Evolutionary conservation across 441 rosid genomes (phyloP), one percentile per base, ranked within the genome.

Genomic region (Erodium texanum): DNA sequence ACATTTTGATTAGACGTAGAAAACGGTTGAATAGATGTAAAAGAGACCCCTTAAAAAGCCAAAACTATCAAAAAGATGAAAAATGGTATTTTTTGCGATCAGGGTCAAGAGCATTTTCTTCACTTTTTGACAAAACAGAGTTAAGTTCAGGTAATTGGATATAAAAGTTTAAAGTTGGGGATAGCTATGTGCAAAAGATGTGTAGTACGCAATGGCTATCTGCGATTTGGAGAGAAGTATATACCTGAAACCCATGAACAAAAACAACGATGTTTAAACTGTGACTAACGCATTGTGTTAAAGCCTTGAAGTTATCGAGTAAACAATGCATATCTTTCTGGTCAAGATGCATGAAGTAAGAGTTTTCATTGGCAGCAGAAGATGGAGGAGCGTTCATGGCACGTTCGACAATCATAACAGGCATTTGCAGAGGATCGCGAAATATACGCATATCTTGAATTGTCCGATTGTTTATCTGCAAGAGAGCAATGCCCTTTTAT

Each of bases 211-310:
- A n/a, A n/a, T n/a, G n/a, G n/a, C n/a, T n/a, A n/a, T n/a, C n/a
- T n/a, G n/a, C n/a, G n/a, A n/a, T 56, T 29, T 24, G 65, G 65
- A 65, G 32, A 62, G 58, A 12, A 45, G 32, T 64, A 74, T 84
- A 73, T 86, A 77, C 99, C 97, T 94, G 97, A 82, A 94, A 94
- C 54, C 98, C 99, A 78, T 92, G 99, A 72, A 94, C 97, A 76
- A 94, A 94, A 54, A 94, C 81, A 32, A 86, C 97, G n/a, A 83
- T 76, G 80, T 84, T 94, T 74, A 94, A 73, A 54, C 83, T 82
- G 59, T 83, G 86, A 23, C 77, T 82, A 65, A 43, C 81, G 65
- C 80, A 81, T 64, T 54, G 78, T 41, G 67, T 82, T 27, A 67
- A 73, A 16, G 73, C 66, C 62, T 82, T 84, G 54, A 71, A 64